Base-by-base conservation (phyloP, 1,284 basidiomycete genomes). In the Ustilago cynodontis region DNA sequence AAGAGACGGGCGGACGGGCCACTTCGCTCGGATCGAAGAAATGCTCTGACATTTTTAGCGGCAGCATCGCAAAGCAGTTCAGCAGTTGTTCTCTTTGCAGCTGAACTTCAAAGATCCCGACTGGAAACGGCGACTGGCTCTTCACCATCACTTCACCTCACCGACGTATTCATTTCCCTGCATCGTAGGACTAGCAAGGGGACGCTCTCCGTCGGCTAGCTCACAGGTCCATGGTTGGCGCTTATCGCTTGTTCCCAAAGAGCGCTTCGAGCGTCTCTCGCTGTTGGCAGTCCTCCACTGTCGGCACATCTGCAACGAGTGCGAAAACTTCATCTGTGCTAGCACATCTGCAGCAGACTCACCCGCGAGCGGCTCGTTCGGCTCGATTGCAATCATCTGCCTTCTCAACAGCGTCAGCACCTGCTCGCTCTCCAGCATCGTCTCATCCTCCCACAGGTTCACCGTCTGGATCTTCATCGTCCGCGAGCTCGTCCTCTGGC, bases 261-360 rank as follows among this genome's bases (percentile, higher is more conserved):
- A 64, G 60, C 65, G 70, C 65, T 57, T 67, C 43, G 52, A 53
- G 70, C 70, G 70, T 67, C 60, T 67, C 70, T 61, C 60, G 60
- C 24, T 47, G 49, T 47, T 64, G 60, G 57, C 56, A 57, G 9
- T 51, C 57, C 14, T 43, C 64, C 22, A 24, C 43, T 14, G 24
- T 62, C 59, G 59, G 50, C 20, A 43, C 62, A 28, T 57, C 58
- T 49, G 57, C 43, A 9, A 49, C 56, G 2, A 33, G 43, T 31
- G 53, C 47, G 5, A 29, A 59, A 24, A 22, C 56, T 20, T 54
- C 55, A 28, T 62, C 56, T 10, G 33, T 52, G 51, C 52, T 64
- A 39, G 49, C 29, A 16, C 63, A 62, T 18, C n/a, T n/a, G n/a
- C 59, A 49, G 35, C 35, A 37, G 29, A n/a, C 22, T 26, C 33